A percentile compares a stretch with the other conserved stretches of the same genome.
phyloP scores from a whole-genome alignment of 139 green algal species.

The Eudorina sp. region DNA sequence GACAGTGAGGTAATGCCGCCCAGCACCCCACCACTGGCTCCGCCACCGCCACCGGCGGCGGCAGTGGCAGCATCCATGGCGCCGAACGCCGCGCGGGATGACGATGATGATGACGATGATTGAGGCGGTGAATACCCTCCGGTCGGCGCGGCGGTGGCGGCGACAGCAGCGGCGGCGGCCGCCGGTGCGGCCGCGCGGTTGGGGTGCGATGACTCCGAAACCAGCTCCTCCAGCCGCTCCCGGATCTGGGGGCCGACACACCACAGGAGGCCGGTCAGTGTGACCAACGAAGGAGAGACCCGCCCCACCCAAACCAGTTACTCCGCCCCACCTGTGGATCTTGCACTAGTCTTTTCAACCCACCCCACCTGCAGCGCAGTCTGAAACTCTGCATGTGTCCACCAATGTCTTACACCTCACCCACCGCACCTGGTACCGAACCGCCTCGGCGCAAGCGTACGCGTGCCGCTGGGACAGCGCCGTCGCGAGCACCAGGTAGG shows the following conservation, averaged over 20 bases:
- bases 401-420: background rate
- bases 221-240: constrained; percentile 41
- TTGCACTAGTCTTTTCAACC: background rate
- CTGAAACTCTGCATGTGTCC: background rate
- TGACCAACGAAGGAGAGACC: no score
- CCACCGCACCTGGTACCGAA: constrained; percentile 49
- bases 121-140: no score
- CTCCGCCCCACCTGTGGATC: background rate
- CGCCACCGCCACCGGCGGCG: no score
- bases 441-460: constrained; percentile 51
- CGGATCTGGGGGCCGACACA: background rate
- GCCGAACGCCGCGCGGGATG: no score
- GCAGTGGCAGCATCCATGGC: no score
- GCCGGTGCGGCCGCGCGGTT: background rate
- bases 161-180: background rate
- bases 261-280: no score
- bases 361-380: background rate
- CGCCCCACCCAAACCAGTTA: no score
- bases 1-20: no score
- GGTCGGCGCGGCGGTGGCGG: no score
- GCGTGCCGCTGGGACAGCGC: constrained; percentile 55
- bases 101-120: no score
- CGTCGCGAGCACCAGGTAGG: constrained; percentile 43
- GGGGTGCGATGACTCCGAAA: background rate
- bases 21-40: no score